A percentile compares a stretch with the other conserved stretches of the same genome.
phyloP scores from a whole-genome alignment of 2,329 filamentous ascomycete species.

The Paracorniculantispora psalliotae region DNA sequence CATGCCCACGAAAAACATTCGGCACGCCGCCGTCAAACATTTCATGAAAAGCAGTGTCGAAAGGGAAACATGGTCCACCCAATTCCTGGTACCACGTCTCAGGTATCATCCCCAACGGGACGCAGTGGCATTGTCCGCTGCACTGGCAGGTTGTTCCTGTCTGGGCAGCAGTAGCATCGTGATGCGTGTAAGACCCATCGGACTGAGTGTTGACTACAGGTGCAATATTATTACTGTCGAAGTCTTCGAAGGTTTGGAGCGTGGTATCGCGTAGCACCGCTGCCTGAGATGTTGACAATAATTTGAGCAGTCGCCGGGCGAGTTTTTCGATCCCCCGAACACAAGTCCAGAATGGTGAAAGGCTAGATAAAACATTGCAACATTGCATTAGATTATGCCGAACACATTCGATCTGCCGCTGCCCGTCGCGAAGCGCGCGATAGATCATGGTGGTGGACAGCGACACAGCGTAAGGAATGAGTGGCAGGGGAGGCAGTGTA shows the following conservation, averaged over 20 bases:
- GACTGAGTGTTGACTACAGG: too few species aligned
- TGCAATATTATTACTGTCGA: too few species aligned
- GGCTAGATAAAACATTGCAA: conserved; percentile 10
- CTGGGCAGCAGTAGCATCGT: too few species aligned
- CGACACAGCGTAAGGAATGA: conserved; percentile 19
- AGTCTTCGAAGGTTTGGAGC: too few species aligned
- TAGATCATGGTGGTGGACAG: conserved; percentile 21
- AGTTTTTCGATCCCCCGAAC: conserved; percentile 16
- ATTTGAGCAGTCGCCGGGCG: conserved; percentile 9
- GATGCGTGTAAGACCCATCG: too few species aligned
- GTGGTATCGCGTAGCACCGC: too few species aligned
- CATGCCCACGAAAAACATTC: conserved; percentile 9
- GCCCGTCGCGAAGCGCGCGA: conserved; percentile 16
- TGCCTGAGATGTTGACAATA: background rate
- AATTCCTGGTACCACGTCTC: background rate
- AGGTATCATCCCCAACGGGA: background rate
- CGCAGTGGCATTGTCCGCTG: background rate
- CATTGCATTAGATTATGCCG: conserved; percentile 15
- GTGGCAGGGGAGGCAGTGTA: conserved; percentile 16
- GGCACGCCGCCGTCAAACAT: conserved; percentile 19
- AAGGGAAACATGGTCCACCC: background rate
- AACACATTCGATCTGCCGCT: conserved; percentile 6
- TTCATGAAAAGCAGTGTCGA: conserved; percentile 17
- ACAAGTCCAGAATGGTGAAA: conserved; percentile 15
- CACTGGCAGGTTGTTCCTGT: too few species aligned